Evolutionary conservation across 169 alveolate genomes (phyloP).

Genomic region (Miamiensis avidus): DNA sequence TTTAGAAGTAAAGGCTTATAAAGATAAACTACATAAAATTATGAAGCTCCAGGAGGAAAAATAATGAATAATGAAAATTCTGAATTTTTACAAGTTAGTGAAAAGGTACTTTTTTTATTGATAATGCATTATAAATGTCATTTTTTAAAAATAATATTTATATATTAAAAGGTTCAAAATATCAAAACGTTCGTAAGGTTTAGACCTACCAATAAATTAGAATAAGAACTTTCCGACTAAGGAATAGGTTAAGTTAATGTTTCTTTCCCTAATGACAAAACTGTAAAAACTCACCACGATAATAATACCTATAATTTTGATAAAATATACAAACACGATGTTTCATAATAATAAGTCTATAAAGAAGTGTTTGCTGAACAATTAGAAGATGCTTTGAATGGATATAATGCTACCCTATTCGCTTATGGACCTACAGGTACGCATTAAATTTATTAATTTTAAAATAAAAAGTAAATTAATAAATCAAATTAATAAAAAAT

Average conservation of each 20-base stretch:
- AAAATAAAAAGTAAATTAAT: too few relatives aligned
- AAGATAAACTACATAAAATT: too few relatives aligned
- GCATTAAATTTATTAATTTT: too few relatives aligned
- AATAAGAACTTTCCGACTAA: constrained; percentile 10
- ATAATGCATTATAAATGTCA: too few relatives aligned
- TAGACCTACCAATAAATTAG: constrained; percentile 49
- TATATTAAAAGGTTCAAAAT: constrained; percentile 8
- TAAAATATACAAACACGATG: constrained; percentile 52
- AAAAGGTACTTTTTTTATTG: too few relatives aligned
- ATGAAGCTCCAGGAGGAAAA: too few relatives aligned
- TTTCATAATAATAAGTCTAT: constrained; percentile 45
- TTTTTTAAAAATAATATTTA: too few relatives aligned
- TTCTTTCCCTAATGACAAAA: constrained; percentile 21
- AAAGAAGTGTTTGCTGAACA: constrained; percentile 65
- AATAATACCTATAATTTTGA: constrained; percentile 66
- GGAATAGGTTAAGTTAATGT: constrained; percentile 31
- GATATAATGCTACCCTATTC: constrained; percentile 80
- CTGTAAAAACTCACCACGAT: constrained; percentile 21
- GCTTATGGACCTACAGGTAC: constrained; percentile 56
- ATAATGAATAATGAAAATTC: too few relatives aligned
- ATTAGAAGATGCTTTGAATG: constrained; percentile 65
- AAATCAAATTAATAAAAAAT: too few relatives aligned
- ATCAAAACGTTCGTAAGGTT: constrained; percentile 50
- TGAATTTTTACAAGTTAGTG: too few relatives aligned
- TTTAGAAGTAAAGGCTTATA: too few relatives aligned